Evolutionary conservation across 768 basidiomycete species (phyloP).

Genomic region (Rhodotorula toruloides): DNA sequence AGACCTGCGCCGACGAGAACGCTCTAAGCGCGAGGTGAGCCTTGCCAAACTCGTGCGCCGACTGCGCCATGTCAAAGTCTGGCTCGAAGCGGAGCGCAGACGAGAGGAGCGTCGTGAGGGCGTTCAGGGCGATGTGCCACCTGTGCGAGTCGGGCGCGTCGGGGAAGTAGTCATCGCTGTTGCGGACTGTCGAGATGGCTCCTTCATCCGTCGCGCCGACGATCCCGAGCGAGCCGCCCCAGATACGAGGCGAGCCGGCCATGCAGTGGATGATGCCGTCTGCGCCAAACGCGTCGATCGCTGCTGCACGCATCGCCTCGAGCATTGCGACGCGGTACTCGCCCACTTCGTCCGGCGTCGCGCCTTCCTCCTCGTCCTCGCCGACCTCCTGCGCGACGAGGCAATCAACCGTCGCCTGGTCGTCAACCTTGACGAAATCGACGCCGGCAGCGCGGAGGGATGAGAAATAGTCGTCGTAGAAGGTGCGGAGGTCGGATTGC

Average conservation of each 20-base stretch:
- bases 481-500: conserved; percentile 2
- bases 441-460: conserved; percentile 32
- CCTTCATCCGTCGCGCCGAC: not conserved
- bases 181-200: conserved; percentile 16
- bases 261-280: conserved; percentile 36
- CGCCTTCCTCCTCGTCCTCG: not conserved
- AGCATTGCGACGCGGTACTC: conserved; percentile 10
- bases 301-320: conserved; percentile 4
- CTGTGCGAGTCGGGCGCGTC: conserved; percentile 33
- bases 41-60: conserved; percentile 12
- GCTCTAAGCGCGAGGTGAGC: conserved; percentile 33
- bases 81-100: conserved; percentile 12
- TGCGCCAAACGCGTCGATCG: conserved; percentile 18
- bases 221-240: conserved; percentile 7
- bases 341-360: not conserved
- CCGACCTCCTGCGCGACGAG: conserved; percentile 10
- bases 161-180: conserved; percentile 41
- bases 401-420: conserved; percentile 35
- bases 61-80: conserved; percentile 40
- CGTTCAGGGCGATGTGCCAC: conserved; percentile 36
- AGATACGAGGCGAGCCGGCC: conserved; percentile 33
- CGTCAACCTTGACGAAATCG: conserved; percentile 42
- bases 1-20: conserved; percentile 37
- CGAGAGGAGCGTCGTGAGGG: conserved; percentile 21
- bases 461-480: conserved; percentile 36